Percentiles rank a stretch among this genome's conserved stretches.
phyloP scores from a whole-genome alignment of 305 asterid species.

The Plantago coronopus region DNA sequence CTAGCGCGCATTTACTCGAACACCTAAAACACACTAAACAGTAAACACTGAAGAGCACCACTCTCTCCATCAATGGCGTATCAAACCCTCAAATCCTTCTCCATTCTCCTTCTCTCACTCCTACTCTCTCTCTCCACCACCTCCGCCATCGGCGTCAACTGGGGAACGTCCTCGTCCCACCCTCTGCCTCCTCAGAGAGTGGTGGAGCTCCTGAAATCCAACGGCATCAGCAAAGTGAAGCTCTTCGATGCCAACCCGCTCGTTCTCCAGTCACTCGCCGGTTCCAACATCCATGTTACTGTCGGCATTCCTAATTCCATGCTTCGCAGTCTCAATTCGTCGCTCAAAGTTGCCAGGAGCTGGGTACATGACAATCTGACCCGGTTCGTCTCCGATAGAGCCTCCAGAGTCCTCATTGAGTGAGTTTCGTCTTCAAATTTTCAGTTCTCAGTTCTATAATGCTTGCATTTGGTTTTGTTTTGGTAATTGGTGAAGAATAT shows the following conservation, averaged over 20 bases:
- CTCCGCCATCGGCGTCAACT: constrained; percentile 59
- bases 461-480: no score
- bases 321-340: constrained; percentile 68
- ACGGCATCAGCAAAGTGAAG: constrained; percentile 55
- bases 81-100: no score
- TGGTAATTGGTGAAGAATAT: not conserved
- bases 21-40: no score
- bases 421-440: constrained; percentile 18
- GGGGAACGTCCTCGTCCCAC: constrained; percentile 81
- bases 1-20: no score
- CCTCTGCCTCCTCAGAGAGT: constrained; percentile 70
- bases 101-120: not conserved
- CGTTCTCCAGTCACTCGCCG: constrained; percentile 60
- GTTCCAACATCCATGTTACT: constrained; percentile 53
- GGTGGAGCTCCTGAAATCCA: constrained; percentile 68
- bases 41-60: no score
- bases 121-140: constrained; percentile 3
- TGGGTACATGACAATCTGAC: constrained; percentile 91
- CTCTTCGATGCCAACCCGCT: constrained; percentile 63
- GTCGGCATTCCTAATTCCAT: constrained; percentile 71
- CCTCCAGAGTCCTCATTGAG: constrained; percentile 59
- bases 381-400: constrained; percentile 54
- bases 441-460: not conserved
- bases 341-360: constrained; percentile 58
- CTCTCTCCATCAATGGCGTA: no score